Conservation (phyloP, 805 yeast species). For the Myxozyma melibiosi region DNA sequence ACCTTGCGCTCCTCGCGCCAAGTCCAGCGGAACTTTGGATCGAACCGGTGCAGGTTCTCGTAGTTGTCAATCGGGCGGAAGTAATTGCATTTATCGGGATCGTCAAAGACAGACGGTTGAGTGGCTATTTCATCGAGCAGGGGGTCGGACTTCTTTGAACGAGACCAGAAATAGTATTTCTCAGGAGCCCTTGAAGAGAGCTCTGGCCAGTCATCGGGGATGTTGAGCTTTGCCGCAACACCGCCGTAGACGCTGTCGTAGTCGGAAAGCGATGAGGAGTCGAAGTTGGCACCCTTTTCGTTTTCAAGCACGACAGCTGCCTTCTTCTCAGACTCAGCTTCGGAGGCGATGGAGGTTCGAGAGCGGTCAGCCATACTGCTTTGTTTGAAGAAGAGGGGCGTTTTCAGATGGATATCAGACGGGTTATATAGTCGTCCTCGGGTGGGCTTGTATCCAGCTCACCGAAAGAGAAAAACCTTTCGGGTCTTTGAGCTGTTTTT, state of each 20-base stretch:
- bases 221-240: constrained; percentile 11
- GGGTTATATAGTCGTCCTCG: too few species aligned
- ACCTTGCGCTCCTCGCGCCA: constrained; percentile 53
- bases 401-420: too few species aligned
- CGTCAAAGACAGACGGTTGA: constrained; percentile 34
- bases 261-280: constrained; percentile 6
- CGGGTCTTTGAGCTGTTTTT: too few species aligned
- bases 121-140: constrained; percentile 24
- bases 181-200: constrained; percentile 18
- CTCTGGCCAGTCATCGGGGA: constrained; percentile 29
- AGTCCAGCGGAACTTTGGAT: constrained; percentile 62
- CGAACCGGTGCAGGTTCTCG: constrained; percentile 48
- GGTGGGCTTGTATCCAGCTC: too few species aligned
- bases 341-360: too few species aligned
- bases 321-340: too few species aligned
- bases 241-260: constrained; percentile 12
- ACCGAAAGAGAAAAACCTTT: too few species aligned
- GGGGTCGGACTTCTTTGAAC: constrained; percentile 1
- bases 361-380: too few species aligned
- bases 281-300: neutral
- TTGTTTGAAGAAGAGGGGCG: too few species aligned
- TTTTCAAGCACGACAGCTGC: too few species aligned
- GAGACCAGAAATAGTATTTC: constrained; percentile 25
- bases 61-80: constrained; percentile 24
- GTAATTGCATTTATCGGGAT: constrained; percentile 28